Conservation (phyloP, 2,329 filamentous ascomycete species). For the Zymoseptoria passerinii region DNA sequence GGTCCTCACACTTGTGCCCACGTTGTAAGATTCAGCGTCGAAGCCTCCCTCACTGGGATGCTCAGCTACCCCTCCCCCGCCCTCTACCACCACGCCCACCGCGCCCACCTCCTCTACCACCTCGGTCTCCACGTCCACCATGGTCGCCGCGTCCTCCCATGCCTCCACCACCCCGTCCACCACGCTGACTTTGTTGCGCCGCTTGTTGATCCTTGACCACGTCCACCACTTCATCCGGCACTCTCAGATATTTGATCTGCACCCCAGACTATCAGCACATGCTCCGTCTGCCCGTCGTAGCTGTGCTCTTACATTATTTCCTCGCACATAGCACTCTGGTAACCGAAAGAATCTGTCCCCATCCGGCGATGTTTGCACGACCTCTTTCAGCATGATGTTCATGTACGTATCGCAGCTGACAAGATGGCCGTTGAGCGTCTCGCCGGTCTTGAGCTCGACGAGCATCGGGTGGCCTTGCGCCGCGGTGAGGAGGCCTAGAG, state of each 20-base stretch:
- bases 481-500: conserved; percentile 76
- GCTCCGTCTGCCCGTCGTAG: background rate
- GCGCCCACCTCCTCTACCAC: conserved; percentile 19
- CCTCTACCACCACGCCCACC: conserved; percentile 22
- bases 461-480: conserved; percentile 97
- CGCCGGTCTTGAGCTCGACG: conserved; percentile 93
- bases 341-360: conserved; percentile 89
- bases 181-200: conserved; percentile 50
- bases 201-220: conserved; percentile 81
- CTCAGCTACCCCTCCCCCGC: conserved; percentile 20
- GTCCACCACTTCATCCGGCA: conserved; percentile 95
- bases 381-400: conserved; percentile 95
- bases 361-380: conserved; percentile 91
- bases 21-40: background rate
- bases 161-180: conserved; percentile 25
- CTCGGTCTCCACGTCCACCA: conserved; percentile 14
- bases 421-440: conserved; percentile 92
- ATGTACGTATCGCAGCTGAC: conserved; percentile 99
- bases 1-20: background rate
- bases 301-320: conserved; percentile 70
- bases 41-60: background rate
- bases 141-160: conserved; percentile 11
- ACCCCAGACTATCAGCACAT: conserved; percentile 5
- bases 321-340: conserved; percentile 90
- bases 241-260: conserved; percentile 95